Evolutionary conservation across 2,329 filamentous ascomycete species (phyloP), one percentile per base, ranked within the genome.

Genomic region (Didymella arachidicola): DNA sequence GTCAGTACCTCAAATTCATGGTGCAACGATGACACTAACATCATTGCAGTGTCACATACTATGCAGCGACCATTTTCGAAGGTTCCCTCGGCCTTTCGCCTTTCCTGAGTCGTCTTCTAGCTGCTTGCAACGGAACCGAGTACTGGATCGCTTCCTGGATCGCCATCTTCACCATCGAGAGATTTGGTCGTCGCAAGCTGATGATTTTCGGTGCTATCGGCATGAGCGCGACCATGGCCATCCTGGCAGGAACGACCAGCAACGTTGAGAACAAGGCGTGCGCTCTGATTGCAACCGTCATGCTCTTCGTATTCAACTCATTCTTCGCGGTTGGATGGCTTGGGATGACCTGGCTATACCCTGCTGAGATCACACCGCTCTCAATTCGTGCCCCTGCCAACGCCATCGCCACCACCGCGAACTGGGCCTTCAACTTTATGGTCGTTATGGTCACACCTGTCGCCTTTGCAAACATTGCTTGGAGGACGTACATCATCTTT

Each of bases 221-320:
- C 26, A 74, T 75, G 70, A 71, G 72, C 1, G 50, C 65, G 4
- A 75, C 71, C 14, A 77, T 78, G 75, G 69, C 68, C 10, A 67
- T 77, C 0, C 64, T 77, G 1, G 74, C 75, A 4, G 70, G 71
- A 3, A 70, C 71, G 6, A 77, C 72, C 0, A 73, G 69, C 51
- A 59, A 66, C 12, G 68, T 72, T 18, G 61, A 55, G 2, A 69
- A 64, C 52, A 60, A 64, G 12, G 61, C 65, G 14, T 59, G 72
- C 36, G 79, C 78, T 44, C 71, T 79, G 38, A 68, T 72, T 6
- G 78, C 80, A 18, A 73, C 93, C 83, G 91, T 96, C 61, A 94
- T 96, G 81, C 93, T 96, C 73, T 90, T 89, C 80, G 90, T 96
- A 80, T 95, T 93, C 84, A 93, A 96, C 83, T 92, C 91, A 83